Conservation (phyloP, 73 alveolate species). For the Paramecium sonneborni region DNA sequence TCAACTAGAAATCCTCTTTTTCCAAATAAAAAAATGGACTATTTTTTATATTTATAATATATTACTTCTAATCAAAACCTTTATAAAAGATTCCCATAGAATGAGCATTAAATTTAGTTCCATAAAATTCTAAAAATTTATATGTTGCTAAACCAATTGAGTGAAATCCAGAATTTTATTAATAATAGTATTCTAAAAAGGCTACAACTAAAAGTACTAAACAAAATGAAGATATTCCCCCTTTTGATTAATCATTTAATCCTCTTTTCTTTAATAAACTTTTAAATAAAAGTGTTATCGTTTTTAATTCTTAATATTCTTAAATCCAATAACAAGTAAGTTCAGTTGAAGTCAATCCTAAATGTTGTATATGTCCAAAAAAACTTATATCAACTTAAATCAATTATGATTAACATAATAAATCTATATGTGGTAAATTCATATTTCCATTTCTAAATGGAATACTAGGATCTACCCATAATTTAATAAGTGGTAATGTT, state of each 20-base stretch:
- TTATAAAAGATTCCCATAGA: background rate
- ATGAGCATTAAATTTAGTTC: slow-evolving; percentile 9
- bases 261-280: slow-evolving; percentile 38
- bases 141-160: slow-evolving; percentile 33
- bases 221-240: slow-evolving; percentile 46
- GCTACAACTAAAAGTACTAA: slow-evolving; percentile 16
- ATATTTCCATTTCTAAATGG: background rate
- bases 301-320: slow-evolving; percentile 29
- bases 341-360: slow-evolving; percentile 59
- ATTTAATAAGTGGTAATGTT: background rate
- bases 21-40: slow-evolving; percentile 23
- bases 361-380: slow-evolving; percentile 22
- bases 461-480: slow-evolving; percentile 37
- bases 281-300: background rate
- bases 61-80: background rate
- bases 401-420: background rate
- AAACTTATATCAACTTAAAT: slow-evolving; percentile 60
- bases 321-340: slow-evolving; percentile 29
- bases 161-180: background rate
- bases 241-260: slow-evolving; percentile 35
- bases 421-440: background rate
- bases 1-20: background rate
- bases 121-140: slow-evolving; percentile 34
- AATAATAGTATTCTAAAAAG: slow-evolving; percentile 23
- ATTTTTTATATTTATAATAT: too few species aligned